phyloP scores from a whole-genome alignment of 768 basidiomycete species.

The Serendipita vermifera region DNA sequence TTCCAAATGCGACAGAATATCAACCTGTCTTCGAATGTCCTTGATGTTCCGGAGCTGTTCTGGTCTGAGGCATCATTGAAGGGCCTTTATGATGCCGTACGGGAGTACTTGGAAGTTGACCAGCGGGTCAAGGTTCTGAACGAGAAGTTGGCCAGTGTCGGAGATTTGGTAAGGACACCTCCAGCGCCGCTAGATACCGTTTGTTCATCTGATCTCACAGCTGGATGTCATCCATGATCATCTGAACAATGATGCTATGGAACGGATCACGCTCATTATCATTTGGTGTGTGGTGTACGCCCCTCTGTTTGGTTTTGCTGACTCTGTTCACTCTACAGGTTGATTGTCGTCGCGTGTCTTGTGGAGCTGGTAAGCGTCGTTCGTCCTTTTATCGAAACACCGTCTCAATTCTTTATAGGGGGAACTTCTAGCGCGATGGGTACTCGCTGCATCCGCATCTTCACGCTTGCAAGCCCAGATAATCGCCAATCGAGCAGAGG shows the following conservation, averaged over 20 bases:
- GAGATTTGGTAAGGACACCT: conserved; percentile 60
- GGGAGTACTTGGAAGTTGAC: conserved; percentile 90
- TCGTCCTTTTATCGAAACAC: neutral
- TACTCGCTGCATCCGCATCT: conserved; percentile 3
- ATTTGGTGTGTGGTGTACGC: conserved; percentile 40
- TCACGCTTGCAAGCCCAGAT: neutral
- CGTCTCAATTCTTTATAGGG: neutral
- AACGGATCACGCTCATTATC: conserved; percentile 73
- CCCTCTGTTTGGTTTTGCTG: conserved; percentile 31
- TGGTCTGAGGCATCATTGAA: conserved; percentile 89
- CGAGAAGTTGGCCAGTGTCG: conserved; percentile 75
- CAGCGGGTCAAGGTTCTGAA: conserved; percentile 73
- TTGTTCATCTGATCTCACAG: conserved; percentile 26
- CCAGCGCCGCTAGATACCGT: neutral
- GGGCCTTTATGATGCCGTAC: conserved; percentile 79
- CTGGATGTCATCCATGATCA: conserved; percentile 89
- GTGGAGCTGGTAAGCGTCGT: conserved; percentile 54
- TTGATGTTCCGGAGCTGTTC: conserved; percentile 88
- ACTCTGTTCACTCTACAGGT: conserved; percentile 35
- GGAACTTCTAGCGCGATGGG: neutral
- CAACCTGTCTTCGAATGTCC: conserved; percentile 82
- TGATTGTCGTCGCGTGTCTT: conserved; percentile 80
- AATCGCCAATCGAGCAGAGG: neutral
- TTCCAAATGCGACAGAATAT: conserved; percentile 84
- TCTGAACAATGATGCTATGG: conserved; percentile 79